Evolutionary conservation across 2,329 filamentous ascomycete species (phyloP).

Genomic region (Stenocarpella maydis): DNA sequence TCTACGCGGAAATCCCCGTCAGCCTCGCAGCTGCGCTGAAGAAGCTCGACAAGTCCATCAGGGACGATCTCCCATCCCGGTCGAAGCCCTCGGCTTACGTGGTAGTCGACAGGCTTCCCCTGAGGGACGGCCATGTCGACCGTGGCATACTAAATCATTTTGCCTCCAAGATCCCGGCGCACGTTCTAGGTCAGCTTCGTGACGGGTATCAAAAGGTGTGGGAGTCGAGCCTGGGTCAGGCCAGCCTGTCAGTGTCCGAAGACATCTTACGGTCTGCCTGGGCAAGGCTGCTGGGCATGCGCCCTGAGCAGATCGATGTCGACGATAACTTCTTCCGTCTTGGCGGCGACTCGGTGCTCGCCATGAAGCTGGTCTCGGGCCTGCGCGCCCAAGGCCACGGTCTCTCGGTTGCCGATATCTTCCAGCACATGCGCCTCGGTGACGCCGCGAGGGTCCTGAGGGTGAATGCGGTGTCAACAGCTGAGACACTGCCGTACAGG

Average conservation of each 20-base stretch:
- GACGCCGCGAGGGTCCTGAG: constrained; percentile 48
- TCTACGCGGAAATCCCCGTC: constrained; percentile 39
- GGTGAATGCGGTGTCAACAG: constrained; percentile 39
- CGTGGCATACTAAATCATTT: constrained; percentile 45
- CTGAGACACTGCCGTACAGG: constrained; percentile 40
- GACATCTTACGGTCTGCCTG: constrained; percentile 45
- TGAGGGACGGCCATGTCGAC: constrained; percentile 41
- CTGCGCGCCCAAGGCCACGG: constrained; percentile 51
- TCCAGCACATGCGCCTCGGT: constrained; percentile 43
- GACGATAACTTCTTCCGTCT: constrained; percentile 50
- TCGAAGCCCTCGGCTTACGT: constrained; percentile 56
- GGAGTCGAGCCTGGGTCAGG: constrained; percentile 40
- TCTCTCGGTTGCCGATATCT: constrained; percentile 58
- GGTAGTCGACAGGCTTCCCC: constrained; percentile 49
- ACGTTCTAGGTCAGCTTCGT: constrained; percentile 39
- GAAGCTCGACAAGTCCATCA: constrained; percentile 51
- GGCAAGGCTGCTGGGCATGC: constrained; percentile 42
- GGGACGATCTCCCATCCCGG: constrained; percentile 54
- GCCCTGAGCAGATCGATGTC: constrained; percentile 41
- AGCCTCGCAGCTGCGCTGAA: constrained; percentile 47
- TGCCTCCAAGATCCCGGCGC: constrained; percentile 40
- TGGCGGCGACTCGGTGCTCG: constrained; percentile 46
- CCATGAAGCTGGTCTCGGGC: constrained; percentile 52
- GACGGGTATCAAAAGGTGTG: constrained; percentile 44
- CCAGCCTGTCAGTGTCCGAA: constrained; percentile 45